Evolutionary conservation across 164 flowering plant genomes (phyloP), one percentile per base, ranked within the genome.

Genomic region (Vitis riparia): DNA sequence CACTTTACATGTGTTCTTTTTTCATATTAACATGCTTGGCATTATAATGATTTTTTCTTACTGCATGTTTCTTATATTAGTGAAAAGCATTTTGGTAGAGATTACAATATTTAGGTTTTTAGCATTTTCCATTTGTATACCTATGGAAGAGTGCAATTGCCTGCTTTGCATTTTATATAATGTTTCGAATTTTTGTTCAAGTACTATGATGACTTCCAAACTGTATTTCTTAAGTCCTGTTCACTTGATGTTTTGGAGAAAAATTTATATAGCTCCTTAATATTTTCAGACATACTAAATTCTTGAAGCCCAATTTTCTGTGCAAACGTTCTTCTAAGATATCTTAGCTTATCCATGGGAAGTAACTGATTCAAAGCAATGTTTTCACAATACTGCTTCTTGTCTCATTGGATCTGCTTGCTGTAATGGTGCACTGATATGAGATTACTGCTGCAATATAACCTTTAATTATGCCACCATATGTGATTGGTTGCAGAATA

Each of bases 201-300:
- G 44, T 37, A 37, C 47, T 27, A 56, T 13, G 29, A 56, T 55
- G 44, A 59, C 0, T 16, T 19, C 9, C 56, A 11, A 7, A 11
- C 62, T 3, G 32, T 65, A 27, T 49, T 58, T 19, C 52, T 51
- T 44, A 15, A 53, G 37, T 51, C 48, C 9, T 62, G 52, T 56
- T 48, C 51, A 17, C 15, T 23, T 14, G 49, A 47, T 4, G 50
- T 69, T 19, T 12, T 51, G 17, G 8, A 47, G 51, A 68, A 32
- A 51, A 32, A 5, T 16, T 47, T 65, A 8, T n/a, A 37, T 16
- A 29, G 67, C 13, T 49, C 88, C 85, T 85, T 79, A 81, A 82
- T 76, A 59, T 75, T 47, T 74, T 51, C 71, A 93, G 98, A 93
- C 72, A 66, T 84, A 17, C 71, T 93, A 14, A 69, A 80, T 56